Evolutionary conservation across 768 basidiomycete genomes (phyloP).

Genomic region (Dioszegia crocea): DNA sequence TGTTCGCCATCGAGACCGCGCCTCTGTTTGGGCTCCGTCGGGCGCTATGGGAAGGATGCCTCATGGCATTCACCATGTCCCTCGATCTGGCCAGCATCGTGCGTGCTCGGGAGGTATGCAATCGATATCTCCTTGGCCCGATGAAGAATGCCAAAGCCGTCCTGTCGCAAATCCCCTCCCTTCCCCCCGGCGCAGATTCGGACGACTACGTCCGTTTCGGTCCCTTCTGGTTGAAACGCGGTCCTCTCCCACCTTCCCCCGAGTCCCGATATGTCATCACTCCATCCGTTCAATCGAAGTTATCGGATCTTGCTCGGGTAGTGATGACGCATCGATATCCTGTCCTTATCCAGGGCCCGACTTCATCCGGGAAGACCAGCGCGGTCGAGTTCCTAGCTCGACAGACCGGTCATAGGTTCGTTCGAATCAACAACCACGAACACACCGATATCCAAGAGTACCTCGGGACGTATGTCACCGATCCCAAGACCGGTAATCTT

Average conservation of each 20-base stretch:
- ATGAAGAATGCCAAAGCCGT: constrained; percentile 76
- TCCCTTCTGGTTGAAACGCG: constrained; percentile 82
- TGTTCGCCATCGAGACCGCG: constrained; percentile 79
- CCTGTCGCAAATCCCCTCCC: constrained; percentile 63
- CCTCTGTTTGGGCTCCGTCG: constrained; percentile 72
- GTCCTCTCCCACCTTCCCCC: constrained; percentile 59
- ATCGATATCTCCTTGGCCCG: constrained; percentile 70
- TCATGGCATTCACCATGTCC: constrained; percentile 98
- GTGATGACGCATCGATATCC: constrained; percentile 84
- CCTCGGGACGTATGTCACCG: constrained; percentile 91
- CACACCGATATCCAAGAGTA: constrained; percentile 99
- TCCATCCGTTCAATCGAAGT: constrained; percentile 86
- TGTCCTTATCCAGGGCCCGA: constrained; percentile 94
- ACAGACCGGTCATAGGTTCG: constrained; percentile 87
- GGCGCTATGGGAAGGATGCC: constrained; percentile 89
- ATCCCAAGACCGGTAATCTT: constrained; percentile 85
- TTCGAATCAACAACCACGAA: constrained; percentile 99
- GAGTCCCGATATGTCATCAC: constrained; percentile 86
- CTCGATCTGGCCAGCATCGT: constrained; percentile 69
- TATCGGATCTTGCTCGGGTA: constrained; percentile 91
- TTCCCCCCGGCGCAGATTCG: constrained; percentile 54
- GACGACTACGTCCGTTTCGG: constrained; percentile 75
- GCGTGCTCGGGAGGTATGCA: constrained; percentile 64
- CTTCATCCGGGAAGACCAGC: constrained; percentile 95
- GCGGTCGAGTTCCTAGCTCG: constrained; percentile 92